Evolutionary conservation across 179 eudicot genomes (phyloP).

Genomic region (Heliamphora pulchella): DNA sequence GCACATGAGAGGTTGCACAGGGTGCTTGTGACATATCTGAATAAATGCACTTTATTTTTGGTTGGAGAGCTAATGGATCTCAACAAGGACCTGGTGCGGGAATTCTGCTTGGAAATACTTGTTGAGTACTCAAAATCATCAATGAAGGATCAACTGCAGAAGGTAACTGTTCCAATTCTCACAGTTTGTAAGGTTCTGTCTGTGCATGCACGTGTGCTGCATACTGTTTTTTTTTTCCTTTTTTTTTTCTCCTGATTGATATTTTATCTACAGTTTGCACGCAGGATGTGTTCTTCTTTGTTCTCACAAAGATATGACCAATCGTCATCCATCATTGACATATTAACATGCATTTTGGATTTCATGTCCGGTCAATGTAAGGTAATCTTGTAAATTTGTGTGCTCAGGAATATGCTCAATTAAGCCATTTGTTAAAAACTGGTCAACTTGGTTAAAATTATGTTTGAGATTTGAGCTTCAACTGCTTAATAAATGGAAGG

Average conservation of each 20-base stretch:
- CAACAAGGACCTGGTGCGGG: constrained; percentile 34
- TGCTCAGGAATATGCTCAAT: neutral
- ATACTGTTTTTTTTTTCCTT: neutral
- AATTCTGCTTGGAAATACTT: constrained; percentile 42
- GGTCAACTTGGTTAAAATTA: neutral
- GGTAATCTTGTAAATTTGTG: constrained; percentile 26
- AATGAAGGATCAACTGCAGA: constrained; percentile 37
- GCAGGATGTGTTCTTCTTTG: constrained; percentile 32
- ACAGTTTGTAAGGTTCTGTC: constrained; percentile 2
- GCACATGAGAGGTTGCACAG: constrained; percentile 39
- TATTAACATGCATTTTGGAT: constrained; percentile 28
- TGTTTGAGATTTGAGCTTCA: neutral
- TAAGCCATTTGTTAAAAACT: neutral
- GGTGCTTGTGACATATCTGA: constrained; percentile 46
- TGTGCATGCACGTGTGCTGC: neutral
- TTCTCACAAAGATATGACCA: constrained; percentile 25
- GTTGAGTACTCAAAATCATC: constrained; percentile 38
- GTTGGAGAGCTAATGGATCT: constrained; percentile 33
- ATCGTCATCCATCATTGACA: constrained; percentile 14
- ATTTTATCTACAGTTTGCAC: constrained; percentile 30
- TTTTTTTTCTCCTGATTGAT: neutral
- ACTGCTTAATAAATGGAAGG: neutral
- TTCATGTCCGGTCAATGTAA: constrained; percentile 27
- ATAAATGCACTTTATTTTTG: constrained; percentile 43
- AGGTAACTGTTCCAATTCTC: constrained; percentile 34